Evolutionary conservation across 2,329 filamentous ascomycete genomes (phyloP), one percentile per base, ranked within the genome.

Genomic region (Emergomyces pasteurianus): DNA sequence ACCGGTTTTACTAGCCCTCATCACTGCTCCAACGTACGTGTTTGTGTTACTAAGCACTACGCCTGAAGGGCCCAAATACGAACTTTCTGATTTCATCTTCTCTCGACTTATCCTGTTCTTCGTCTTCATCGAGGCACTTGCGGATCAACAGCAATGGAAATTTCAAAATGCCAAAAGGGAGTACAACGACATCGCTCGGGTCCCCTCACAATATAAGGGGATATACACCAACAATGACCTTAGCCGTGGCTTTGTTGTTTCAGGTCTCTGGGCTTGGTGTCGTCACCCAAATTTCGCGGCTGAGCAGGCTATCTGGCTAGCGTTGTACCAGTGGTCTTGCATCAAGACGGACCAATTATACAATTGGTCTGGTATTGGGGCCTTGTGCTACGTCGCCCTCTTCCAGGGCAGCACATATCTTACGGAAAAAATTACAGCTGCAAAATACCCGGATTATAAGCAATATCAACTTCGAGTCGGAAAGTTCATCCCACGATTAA

Each of bases 201-300:
- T 92, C 3, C 84, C 89, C 0, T 73, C 76, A 5, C 74, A 74
- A 34, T 79, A 74, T 71, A 77, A 77, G 66, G 67, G 67, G 36
- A 67, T 68, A 26, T 91, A 81, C 73, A 81, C 80, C 0, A 84
- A 86, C 66, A 84, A 84, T 63, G 90, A 96, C 59, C 83, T 99
- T 31, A 90, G 96, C 65, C 88, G 92, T 43, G 94, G 94, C 49
- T 99, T 99, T 75, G 81, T 89, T 65, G 87, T 89, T 9, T 84
- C 81, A 4, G 94, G 94, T 0, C 79, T 99, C 8, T 99, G 89
- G 87, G 87, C 86, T 0, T 91, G 86, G 78, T 92, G 88, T 67
- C 83, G 94, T 53, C 95, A 99, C 73, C 94, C 94, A 55, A 99
- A 99, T 74, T 99, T 97, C 70, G 85, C 89, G 5, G 90, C 89